Evolutionary conservation across 371 early-diverging fungal genomes (phyloP), one percentile per base, ranked within the genome.

Genomic region (Amoeboradix gromovi): DNA sequence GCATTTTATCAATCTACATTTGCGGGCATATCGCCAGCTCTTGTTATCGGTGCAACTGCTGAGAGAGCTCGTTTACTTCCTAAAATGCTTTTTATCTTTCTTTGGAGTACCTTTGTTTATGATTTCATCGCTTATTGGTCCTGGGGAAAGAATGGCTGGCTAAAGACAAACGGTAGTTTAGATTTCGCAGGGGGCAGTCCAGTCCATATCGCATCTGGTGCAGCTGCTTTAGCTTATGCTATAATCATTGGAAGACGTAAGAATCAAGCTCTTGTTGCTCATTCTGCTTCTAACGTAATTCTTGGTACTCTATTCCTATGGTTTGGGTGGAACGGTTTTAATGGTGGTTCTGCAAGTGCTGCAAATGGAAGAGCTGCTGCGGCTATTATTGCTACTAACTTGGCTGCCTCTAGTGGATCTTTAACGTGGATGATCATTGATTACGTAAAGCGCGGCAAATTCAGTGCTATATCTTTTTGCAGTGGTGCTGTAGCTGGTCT

Each of bases 181-280:
- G 90, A 90, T 77, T 91, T 84, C 70, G 91, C 91, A 31, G 90
- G 90, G 29, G 91, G 92, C 30, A 88, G 88, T 16, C 90, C 91
- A 29, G 94, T 94, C 66, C 92, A 94, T 73, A 87, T 91, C 30
- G 77, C 87, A 27, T 87, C 89, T 70, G 94, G 94, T 17, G 85
- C 86, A 72, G 86, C 89, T 65, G 92, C 88, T 68, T 80, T 92
- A 70, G 91, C 91, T 1, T 90, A 87, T 74, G 82, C 87, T 28
- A 32, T 91, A 1, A 82, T 87, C 32, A 72, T 89, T 29, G 93
- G 93, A 66, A 83, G 83, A 75, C 83, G 89, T 29, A 68, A 28
- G 30, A 28, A 28, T 68, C 70, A 71, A 71, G 68, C 5, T 5
- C 22, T 66, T 69, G 1, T 69, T 31, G 32, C 71, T 69, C 66